A percentile compares a stretch with the other conserved stretches of the same genome.
phyloP scores from a whole-genome alignment of 805 yeast genomes.

The Starmerella vaccinii region DNA sequence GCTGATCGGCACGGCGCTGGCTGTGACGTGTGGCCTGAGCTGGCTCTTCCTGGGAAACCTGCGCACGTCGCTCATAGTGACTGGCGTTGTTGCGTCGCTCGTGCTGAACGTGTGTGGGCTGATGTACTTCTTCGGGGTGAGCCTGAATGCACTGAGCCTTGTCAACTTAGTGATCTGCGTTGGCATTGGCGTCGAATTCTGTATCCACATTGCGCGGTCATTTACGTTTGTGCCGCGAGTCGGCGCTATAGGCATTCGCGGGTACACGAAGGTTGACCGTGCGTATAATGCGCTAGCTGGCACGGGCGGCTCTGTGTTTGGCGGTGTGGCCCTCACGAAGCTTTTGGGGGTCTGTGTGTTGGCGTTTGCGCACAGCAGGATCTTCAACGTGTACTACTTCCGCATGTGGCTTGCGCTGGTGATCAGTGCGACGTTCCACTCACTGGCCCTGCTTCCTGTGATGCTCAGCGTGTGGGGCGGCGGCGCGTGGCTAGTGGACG shows the following conservation, averaged over 20 bases:
- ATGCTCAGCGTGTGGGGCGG: constrained; percentile 58
- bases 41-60: constrained; percentile 56
- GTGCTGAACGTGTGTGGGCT: constrained; percentile 67
- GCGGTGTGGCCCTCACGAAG: constrained; percentile 85
- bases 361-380: constrained; percentile 77
- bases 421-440: constrained; percentile 64
- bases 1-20: constrained; percentile 37
- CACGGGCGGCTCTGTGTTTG: constrained; percentile 83
- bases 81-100: constrained; percentile 51
- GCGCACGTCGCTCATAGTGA: constrained; percentile 46
- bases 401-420: constrained; percentile 87
- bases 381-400: constrained; percentile 85
- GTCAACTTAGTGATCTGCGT: constrained; percentile 87
- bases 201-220: constrained; percentile 75
- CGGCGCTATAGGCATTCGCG: constrained; percentile 28
- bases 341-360: constrained; percentile 77
- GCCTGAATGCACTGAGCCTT: constrained; percentile 78
- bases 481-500: constrained; percentile 37
- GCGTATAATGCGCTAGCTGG: constrained; percentile 52
- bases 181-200: constrained; percentile 89
- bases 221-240: constrained; percentile 43
- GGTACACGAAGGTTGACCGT: constrained; percentile 30
- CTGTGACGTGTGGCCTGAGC: constrained; percentile 33
- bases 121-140: constrained; percentile 63
- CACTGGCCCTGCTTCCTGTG: constrained; percentile 70